Evolutionary conservation across 2,329 filamentous ascomycete species (phyloP).

Genomic region (Colletotrichum tamarilloi): DNA sequence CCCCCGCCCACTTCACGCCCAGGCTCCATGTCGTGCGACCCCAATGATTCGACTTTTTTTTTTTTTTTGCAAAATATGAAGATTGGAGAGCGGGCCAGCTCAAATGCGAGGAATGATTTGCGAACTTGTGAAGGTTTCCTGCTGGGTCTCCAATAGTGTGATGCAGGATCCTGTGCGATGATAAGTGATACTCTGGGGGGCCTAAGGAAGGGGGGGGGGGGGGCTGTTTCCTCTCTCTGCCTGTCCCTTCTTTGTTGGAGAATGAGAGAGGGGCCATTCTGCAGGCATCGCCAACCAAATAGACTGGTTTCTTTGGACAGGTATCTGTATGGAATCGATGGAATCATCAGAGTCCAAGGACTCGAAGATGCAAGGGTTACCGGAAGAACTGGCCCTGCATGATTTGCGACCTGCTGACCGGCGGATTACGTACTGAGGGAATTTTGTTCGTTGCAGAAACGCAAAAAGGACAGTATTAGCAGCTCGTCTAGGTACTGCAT

Average conservation of each 20-base stretch:
- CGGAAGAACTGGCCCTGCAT: background rate
- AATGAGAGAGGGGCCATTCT: no score
- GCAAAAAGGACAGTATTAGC: no score
- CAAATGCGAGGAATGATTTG: no score
- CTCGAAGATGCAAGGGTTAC: no score
- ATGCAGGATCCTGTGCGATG: background rate
- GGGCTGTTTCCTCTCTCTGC: background rate
- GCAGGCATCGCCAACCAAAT: background rate
- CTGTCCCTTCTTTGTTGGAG: background rate
- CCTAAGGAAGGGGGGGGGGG: no score
- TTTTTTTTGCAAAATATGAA: no score
- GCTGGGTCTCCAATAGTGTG: background rate
- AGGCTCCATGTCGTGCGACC: no score
- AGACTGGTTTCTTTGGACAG: background rate
- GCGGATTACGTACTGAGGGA: background rate
- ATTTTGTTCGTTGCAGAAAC: conserved; percentile 3
- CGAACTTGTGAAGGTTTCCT: background rate
- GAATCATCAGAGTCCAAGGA: no score
- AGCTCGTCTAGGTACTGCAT: no score
- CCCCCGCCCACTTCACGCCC: background rate
- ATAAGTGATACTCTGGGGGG: background rate
- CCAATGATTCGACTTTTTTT: no score
- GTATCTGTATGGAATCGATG: no score
- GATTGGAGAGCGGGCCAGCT: no score
- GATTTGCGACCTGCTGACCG: background rate